A percentile compares a stretch with the other conserved stretches of the same genome.
Conservation (phyloP, 2,329 filamentous ascomycete species). For the Nemania sp. region DNA sequence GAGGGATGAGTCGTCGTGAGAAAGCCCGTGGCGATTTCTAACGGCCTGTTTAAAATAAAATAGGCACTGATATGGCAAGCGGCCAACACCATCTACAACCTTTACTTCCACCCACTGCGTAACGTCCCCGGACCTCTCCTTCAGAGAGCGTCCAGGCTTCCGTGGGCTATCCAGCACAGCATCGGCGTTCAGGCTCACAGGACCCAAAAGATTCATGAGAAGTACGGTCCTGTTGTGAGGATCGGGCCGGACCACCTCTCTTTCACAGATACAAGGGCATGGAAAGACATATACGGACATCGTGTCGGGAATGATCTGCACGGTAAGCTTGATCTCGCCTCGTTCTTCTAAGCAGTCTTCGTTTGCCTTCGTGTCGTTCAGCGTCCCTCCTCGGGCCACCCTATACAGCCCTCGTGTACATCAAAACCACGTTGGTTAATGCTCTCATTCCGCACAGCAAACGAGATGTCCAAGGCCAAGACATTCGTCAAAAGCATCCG, state of each 20-base stretch:
- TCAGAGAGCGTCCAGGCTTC: constrained; percentile 31
- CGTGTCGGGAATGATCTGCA: constrained; percentile 32
- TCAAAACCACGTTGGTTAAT: not conserved
- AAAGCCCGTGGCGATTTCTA: not conserved
- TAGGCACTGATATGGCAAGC: constrained; percentile 32
- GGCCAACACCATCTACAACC: constrained; percentile 34
- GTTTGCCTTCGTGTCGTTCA: too few species aligned
- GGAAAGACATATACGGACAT: constrained; percentile 44
- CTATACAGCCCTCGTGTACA: too few species aligned
- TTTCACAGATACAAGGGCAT: constrained; percentile 38
- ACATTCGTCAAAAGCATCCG: constrained; percentile 29
- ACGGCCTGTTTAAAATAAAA: not conserved
- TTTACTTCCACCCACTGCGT: constrained; percentile 39
- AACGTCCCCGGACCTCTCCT: constrained; percentile 36
- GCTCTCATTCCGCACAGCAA: constrained; percentile 6
- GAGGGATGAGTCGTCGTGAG: not conserved
- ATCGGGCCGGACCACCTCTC: constrained; percentile 39
- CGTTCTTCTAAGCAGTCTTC: too few species aligned
- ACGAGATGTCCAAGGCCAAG: constrained; percentile 34
- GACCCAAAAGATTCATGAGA: constrained; percentile 34
- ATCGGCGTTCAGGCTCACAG: constrained; percentile 31
- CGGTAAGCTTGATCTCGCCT: constrained; percentile 9
- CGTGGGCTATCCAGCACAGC: constrained; percentile 33
- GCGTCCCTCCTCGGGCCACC: not conserved
- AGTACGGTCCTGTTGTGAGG: constrained; percentile 31